Evolutionary conservation across 2,329 filamentous ascomycete species (phyloP).

Genomic region (Xylaria hypoxylon): DNA sequence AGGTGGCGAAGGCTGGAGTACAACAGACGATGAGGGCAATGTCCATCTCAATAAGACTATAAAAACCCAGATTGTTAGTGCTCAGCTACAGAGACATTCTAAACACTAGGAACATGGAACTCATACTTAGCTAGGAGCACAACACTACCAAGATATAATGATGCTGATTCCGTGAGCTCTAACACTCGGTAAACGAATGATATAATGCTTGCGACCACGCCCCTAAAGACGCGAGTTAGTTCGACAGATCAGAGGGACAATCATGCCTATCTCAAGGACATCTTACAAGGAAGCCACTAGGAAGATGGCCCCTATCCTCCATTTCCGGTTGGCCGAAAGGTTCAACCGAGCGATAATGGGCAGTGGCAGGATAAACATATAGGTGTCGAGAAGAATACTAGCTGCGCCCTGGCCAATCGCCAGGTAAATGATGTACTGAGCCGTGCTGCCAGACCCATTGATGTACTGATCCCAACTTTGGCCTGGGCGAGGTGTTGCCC

Average conservation of each 20-base stretch:
- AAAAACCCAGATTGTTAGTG: too few relatives aligned
- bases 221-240: conserved; percentile 21
- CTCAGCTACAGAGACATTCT: not conserved
- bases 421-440: conserved; percentile 9
- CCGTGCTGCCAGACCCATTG: conserved; percentile 1
- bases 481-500: conserved; percentile 21
- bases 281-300: conserved; percentile 30
- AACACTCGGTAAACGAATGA: conserved; percentile 25
- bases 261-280: not conserved
- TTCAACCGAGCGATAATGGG: conserved; percentile 31
- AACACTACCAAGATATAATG: conserved; percentile 16
- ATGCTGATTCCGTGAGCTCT: conserved; percentile 13
- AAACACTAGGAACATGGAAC: too few relatives aligned
- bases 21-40: conserved; percentile 32
- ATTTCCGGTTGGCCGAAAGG: conserved; percentile 23
- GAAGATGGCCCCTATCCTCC: conserved; percentile 31
- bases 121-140: conserved; percentile 24
- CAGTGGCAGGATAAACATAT: conserved; percentile 35
- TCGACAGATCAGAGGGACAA: not conserved
- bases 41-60: conserved; percentile 31
- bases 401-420: conserved; percentile 18
- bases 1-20: conserved; percentile 23
- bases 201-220: conserved; percentile 20
- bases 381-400: conserved; percentile 19
- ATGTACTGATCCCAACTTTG: conserved; percentile 29